phyloP scores from a whole-genome alignment of 2,329 filamentous ascomycete genomes.

The Cercospora zeae-maydis region DNA sequence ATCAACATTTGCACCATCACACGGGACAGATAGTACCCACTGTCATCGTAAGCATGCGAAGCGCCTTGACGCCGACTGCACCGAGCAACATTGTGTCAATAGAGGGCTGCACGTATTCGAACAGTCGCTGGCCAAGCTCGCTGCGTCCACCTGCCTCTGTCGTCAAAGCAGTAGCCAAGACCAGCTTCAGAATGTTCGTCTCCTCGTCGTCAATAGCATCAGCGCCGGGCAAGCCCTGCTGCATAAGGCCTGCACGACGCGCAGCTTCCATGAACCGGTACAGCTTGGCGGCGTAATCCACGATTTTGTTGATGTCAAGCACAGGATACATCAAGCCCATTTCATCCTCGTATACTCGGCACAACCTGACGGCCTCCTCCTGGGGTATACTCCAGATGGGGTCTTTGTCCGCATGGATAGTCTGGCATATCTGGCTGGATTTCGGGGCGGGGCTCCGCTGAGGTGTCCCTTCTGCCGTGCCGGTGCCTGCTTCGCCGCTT shows the following conservation, averaged over 20 bases:
- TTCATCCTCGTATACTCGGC: slow-evolving; percentile 80
- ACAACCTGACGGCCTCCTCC: slow-evolving; percentile 75
- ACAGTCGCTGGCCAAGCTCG: slow-evolving; percentile 67
- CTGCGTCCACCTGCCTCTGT: slow-evolving; percentile 78
- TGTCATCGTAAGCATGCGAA: slow-evolving; percentile 57
- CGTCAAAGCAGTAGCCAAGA: slow-evolving; percentile 73
- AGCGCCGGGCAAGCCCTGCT: slow-evolving; percentile 51
- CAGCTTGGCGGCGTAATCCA: slow-evolving; percentile 65
- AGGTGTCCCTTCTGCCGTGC: slow-evolving; percentile 21
- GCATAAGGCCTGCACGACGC: slow-evolving; percentile 56
- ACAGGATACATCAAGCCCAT: slow-evolving; percentile 91
- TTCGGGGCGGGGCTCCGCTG: slow-evolving; percentile 15
- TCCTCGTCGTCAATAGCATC: slow-evolving; percentile 61
- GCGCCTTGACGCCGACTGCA: slow-evolving; percentile 54
- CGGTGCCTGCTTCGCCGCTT: slow-evolving; percentile 23
- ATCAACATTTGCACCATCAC: slow-evolving; percentile 18
- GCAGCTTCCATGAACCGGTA: slow-evolving; percentile 71
- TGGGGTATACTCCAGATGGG: slow-evolving; percentile 75
- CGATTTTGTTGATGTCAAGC: slow-evolving; percentile 67
- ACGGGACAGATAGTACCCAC: slow-evolving; percentile 39
- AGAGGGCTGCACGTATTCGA: slow-evolving; percentile 68
- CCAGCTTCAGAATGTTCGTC: slow-evolving; percentile 73
- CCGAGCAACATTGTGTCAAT: slow-evolving; percentile 63
- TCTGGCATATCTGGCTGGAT: slow-evolving; percentile 24
- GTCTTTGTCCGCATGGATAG: slow-evolving; percentile 57